Conservation (phyloP, 257 asterid genomes). For the Solanum bulbocastanum region DNA sequence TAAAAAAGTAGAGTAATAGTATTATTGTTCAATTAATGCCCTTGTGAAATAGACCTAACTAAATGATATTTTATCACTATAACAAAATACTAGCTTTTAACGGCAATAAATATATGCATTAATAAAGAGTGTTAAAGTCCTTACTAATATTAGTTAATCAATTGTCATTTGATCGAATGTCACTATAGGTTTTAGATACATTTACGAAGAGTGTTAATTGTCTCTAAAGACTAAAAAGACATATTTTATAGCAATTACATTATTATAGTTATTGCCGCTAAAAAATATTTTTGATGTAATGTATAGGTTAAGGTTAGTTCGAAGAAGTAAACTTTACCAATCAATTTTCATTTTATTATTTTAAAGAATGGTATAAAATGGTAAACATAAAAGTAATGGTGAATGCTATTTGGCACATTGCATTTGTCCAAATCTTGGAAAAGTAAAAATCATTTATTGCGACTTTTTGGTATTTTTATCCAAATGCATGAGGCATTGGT, state of each 20-base stretch:
- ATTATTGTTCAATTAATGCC: neutral
- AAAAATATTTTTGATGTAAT: no score
- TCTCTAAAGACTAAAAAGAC: no score
- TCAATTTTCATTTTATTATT: neutral
- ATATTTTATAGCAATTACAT: no score
- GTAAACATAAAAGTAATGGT: neutral
- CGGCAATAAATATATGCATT: no score
- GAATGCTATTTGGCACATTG: neutral
- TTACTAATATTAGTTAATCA: no score
- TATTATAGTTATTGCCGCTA: neutral
- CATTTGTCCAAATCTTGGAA: neutral
- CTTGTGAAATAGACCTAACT: neutral
- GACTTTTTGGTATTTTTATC: neutral
- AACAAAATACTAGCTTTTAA: no score
- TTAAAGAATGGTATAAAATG: neutral
- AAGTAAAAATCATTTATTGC: neutral
- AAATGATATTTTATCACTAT: neutral
- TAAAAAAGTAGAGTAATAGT: neutral
- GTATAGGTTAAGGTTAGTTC: neutral
- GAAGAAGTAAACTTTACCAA: neutral
- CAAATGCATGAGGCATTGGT: neutral
- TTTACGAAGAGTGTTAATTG: no score
- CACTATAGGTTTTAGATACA: no score
- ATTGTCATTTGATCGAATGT: no score
- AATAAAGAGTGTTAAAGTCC: no score